Evolutionary conservation across 306 rosid genomes (phyloP).

Genomic region (Medicago lupulina): DNA sequence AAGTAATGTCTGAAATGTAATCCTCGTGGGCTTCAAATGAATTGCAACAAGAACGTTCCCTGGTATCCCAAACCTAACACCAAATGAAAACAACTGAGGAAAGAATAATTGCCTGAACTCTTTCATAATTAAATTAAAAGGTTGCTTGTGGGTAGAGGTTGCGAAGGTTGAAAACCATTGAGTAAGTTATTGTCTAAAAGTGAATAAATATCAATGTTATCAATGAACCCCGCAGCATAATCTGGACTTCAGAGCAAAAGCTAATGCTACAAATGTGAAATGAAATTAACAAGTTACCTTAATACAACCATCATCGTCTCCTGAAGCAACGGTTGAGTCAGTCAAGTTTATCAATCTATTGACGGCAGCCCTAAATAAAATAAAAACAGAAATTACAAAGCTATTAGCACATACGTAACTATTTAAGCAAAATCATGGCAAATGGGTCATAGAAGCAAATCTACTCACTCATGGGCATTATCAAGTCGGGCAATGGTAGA

Average conservation of each 20-base stretch:
- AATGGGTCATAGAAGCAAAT: constrained; percentile 12
- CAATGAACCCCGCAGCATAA: constrained; percentile 8
- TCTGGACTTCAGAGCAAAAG: constrained; percentile 22
- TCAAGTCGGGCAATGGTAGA: constrained; percentile 71
- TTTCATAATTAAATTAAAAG: constrained; percentile 7
- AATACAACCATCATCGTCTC: constrained; percentile 85
- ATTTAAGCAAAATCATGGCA: constrained; percentile 20
- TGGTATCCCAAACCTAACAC: constrained; percentile 87
- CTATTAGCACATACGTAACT: constrained; percentile 8
- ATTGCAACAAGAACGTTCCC: constrained; percentile 80
- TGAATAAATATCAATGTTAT: background rate
- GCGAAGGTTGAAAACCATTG: background rate
- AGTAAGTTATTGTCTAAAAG: constrained; percentile 14
- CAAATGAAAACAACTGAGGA: constrained; percentile 30
- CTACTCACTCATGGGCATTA: constrained; percentile 73
- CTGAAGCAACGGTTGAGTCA: constrained; percentile 78
- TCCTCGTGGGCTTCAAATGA: constrained; percentile 75
- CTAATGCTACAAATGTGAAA: constrained; percentile 31
- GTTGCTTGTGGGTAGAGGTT: constrained; percentile 11
- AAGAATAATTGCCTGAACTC: background rate
- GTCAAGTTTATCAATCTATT: constrained; percentile 80
- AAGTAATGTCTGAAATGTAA: constrained; percentile 84
- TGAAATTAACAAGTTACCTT: constrained; percentile 57
- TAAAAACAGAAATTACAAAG: constrained; percentile 22
- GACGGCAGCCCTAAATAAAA: constrained; percentile 65